Base-by-base conservation (phyloP, 768 basidiomycete genomes). In the Boletus bicolor region DNA sequence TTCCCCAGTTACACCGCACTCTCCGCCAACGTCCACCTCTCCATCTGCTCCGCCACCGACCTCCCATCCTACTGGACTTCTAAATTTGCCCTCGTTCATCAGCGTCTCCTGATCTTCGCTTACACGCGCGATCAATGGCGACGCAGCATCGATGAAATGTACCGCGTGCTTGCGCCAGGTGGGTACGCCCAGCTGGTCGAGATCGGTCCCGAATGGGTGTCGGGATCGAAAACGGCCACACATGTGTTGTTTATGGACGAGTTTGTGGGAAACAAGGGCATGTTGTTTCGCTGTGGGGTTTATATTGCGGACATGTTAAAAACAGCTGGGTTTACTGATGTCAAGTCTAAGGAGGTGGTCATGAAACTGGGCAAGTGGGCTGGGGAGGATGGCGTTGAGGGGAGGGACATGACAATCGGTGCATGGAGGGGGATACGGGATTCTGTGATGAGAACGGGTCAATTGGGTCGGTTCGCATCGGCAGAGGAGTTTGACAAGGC, bases 101-200 rank as follows among this genome's bases (percentile, higher is more conserved):
- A 75, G 30, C 65, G 73, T 0, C 61, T 75, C 19, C 59, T 74
- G 2, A 58, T 72, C 7, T 59, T 50, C 5, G 73, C 64, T 1
- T 67, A 75, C 30, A 61, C 64, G 0, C 54, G 44, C 8, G 60
- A 60, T 2, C 66, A 74, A 14, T 75, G 74, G 74, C 48, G 26
- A 6, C 34, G 50, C 0, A 60, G 44, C 6, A 53, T 73, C 14
- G 26, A 50, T 4, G 74, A 72, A 35, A 67, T 73, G 8, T 64
- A 60, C 44, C 63, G 73, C 5, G 70, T 72, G 1, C 65, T 75
- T 36, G 54, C 14, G 2, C 73, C 72, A 0, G 72, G 73, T 2
- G 73, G 73, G 4, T 72, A 65, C 30, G 62, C 61, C 3, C 74
- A 75, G 41, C 56, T 74, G n/a, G 54, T 68, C 32, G 73, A 75